phyloP scores from a whole-genome alignment of 2,329 filamentous ascomycete species.

The Sclerotinia spermophila region DNA sequence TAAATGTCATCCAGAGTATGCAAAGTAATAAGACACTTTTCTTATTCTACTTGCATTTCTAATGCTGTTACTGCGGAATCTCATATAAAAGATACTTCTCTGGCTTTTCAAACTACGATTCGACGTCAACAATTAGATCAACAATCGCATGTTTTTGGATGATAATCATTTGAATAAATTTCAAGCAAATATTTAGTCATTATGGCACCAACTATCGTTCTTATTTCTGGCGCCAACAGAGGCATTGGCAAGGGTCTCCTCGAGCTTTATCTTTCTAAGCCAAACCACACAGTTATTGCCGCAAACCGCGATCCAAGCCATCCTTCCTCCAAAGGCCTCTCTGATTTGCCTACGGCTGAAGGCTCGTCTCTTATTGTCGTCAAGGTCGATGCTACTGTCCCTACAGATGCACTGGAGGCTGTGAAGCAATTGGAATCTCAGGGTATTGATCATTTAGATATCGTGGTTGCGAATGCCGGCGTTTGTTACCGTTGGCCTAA shows the following conservation, averaged over 20 bases:
- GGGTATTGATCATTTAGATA: not conserved
- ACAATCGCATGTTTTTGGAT: not conserved
- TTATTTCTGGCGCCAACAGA: conserved; percentile 27
- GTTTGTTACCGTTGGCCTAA: not conserved
- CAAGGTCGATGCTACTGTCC: conserved; percentile 42
- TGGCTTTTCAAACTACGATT: not conserved
- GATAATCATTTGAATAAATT: too few relatives aligned
- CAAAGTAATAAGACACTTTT: not conserved
- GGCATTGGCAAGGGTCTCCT: conserved; percentile 37
- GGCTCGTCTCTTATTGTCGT: conserved; percentile 41
- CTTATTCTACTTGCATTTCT: not conserved
- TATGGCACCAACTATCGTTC: not conserved
- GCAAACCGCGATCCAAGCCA: conserved; percentile 36
- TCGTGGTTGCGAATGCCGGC: conserved; percentile 50
- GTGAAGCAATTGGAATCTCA: conserved; percentile 33
- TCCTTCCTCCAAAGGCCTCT: conserved; percentile 34
- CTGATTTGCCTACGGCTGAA: conserved; percentile 23
- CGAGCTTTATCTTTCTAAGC: conserved; percentile 36
- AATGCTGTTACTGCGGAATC: not conserved
- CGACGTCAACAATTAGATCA: not conserved
- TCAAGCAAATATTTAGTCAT: not conserved
- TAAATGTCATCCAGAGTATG: not conserved
- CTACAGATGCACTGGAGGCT: conserved; percentile 39
- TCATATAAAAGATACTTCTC: not conserved
- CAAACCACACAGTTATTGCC: conserved; percentile 41